Evolutionary conservation across 352 stramenopile genomes (phyloP).

Genomic region (Globisporangium canariense): DNA sequence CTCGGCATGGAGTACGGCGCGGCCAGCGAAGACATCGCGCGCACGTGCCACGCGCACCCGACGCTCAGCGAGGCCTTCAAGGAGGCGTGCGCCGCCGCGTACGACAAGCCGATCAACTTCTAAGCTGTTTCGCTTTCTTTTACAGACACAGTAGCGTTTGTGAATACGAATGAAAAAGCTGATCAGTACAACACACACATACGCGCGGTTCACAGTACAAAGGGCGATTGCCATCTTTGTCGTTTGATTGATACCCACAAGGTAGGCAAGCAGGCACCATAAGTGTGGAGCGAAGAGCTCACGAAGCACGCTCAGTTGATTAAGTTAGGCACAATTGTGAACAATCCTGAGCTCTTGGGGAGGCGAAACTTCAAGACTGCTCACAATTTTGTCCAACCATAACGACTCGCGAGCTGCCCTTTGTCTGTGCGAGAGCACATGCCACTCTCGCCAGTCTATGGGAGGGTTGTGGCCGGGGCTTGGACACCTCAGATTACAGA

Average conservation of each 20-base stretch:
- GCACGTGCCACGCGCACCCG: conserved; percentile 97
- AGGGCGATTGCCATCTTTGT: too few relatives aligned
- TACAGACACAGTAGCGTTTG: neutral
- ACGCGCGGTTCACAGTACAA: neutral
- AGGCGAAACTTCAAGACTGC: neutral
- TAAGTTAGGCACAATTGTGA: too few relatives aligned
- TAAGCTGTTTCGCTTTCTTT: conserved; percentile 59
- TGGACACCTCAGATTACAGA: neutral
- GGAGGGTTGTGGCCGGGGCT: too few relatives aligned
- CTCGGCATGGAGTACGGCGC: conserved; percentile 99
- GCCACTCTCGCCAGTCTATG: too few relatives aligned
- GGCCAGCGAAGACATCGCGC: conserved; percentile 97
- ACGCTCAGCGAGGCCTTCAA: conserved; percentile 99
- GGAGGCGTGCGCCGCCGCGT: conserved; percentile 97
- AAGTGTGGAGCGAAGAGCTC: neutral
- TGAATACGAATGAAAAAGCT: neutral
- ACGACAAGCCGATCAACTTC: conserved; percentile 99
- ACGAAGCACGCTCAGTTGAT: too few relatives aligned
- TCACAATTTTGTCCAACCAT: neutral
- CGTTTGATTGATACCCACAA: too few relatives aligned
- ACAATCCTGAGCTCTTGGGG: too few relatives aligned
- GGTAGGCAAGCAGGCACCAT: neutral
- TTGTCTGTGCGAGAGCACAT: too few relatives aligned
- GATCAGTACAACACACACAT: neutral
- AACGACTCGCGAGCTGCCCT: too few relatives aligned